phyloP scores from a whole-genome alignment of 2,329 filamentous ascomycete genomes.

The Dichotomopilus funicola region DNA sequence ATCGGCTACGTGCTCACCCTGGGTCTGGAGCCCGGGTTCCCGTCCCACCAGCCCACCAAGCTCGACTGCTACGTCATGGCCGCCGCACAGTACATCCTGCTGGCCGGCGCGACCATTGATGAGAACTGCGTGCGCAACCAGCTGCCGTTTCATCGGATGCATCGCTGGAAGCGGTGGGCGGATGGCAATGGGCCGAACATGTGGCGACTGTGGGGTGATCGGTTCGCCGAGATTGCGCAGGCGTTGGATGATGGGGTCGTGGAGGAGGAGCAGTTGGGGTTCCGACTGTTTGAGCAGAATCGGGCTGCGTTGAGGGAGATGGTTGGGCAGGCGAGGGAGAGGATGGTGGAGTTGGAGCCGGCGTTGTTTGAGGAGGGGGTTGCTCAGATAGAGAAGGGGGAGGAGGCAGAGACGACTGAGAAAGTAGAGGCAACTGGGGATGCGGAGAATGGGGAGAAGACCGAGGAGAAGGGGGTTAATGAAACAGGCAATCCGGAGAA shows the following conservation, averaged over 20 bases:
- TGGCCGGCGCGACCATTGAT: neutral
- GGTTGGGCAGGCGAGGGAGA: neutral
- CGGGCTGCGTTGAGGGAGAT: neutral
- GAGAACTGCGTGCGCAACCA: neutral
- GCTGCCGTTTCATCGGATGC: neutral
- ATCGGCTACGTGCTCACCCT: neutral
- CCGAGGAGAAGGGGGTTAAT: too few relatives aligned
- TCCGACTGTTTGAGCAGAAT: neutral
- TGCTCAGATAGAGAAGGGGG: too few relatives aligned
- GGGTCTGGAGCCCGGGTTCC: neutral
- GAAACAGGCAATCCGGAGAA: too few relatives aligned
- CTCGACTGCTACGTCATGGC: neutral
- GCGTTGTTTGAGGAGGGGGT: too few relatives aligned
- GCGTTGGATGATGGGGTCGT: neutral
- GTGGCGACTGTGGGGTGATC: neutral
- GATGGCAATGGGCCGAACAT: neutral
- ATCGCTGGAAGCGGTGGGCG: neutral
- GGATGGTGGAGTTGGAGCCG: neutral
- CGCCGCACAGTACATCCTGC: neutral
- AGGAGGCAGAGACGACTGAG: too few relatives aligned
- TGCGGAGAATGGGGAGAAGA: too few relatives aligned
- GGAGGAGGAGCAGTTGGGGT: neutral
- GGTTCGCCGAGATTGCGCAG: neutral
- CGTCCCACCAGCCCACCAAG: neutral
- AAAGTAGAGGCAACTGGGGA: too few relatives aligned